Evolutionary conservation across 2,329 filamentous ascomycete genomes (phyloP).

Genomic region (Tolypocladium sp.): DNA sequence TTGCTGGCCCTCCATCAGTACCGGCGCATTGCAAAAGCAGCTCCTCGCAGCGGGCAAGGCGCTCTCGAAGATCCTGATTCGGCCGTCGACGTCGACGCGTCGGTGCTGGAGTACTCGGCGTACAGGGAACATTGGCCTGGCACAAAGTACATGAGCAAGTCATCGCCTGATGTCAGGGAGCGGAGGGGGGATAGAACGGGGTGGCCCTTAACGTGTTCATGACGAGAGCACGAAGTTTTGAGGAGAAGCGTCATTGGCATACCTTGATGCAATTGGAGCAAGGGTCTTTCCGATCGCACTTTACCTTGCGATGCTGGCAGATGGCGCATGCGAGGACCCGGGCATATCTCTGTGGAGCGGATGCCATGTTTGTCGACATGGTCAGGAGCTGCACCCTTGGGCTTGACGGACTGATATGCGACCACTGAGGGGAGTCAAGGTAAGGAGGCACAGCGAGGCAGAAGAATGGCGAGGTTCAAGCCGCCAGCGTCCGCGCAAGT

Average conservation of each 20-base stretch:
- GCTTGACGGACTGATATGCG: too few species aligned
- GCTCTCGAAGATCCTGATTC: slow-evolving; percentile 53
- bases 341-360: slow-evolving; percentile 25
- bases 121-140: slow-evolving; percentile 50
- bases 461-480: too few species aligned
- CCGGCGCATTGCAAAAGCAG: slow-evolving; percentile 47
- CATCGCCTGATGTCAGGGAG: too few species aligned
- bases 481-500: too few species aligned
- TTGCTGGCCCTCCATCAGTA: slow-evolving; percentile 16
- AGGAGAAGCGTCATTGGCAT: slow-evolving; percentile 7
- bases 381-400: too few species aligned
- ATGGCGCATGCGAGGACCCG: slow-evolving; percentile 45
- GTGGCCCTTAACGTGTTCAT: too few species aligned
- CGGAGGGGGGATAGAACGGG: too few species aligned
- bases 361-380: too few species aligned
- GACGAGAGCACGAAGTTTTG: background rate
- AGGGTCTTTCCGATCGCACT: slow-evolving; percentile 49
- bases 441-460: too few species aligned
- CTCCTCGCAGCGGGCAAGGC: slow-evolving; percentile 49
- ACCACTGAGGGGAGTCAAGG: too few species aligned
- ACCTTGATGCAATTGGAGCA: slow-evolving; percentile 55
- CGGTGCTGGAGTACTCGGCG: slow-evolving; percentile 50
- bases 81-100: slow-evolving; percentile 49
- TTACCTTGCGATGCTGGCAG: slow-evolving; percentile 54
- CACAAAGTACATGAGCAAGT: too few species aligned